These are phyloP conservation scores for Mortierella sp. DNA, from an alignment of 371 early-diverging fungal genomes.

Conservation along the genomic window DNA sequence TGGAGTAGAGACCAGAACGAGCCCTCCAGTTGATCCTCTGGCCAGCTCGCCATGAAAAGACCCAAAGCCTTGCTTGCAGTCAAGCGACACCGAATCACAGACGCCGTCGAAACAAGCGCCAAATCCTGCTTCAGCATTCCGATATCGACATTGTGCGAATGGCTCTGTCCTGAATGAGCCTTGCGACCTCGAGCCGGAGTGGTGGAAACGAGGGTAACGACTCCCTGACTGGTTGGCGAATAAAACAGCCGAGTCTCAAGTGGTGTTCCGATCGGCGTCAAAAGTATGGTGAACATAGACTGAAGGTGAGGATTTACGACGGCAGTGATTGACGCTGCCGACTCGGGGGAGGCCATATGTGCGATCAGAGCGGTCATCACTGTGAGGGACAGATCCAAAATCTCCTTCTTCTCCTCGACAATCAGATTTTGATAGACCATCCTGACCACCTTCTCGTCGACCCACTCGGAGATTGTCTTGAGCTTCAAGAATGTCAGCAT, in stretches of 20 bases:
- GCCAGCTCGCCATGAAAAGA: constrained; percentile 76
- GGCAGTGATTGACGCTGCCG: constrained; percentile 21
- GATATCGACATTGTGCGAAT: constrained; percentile 82
- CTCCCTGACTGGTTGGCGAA: constrained; percentile 64
- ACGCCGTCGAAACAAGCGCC: constrained; percentile 80
- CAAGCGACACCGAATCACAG: constrained; percentile 87
- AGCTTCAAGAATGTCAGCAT: constrained; percentile 83
- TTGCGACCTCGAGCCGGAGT: constrained; percentile 34
- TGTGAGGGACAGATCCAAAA: constrained; percentile 73
- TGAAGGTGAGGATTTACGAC: constrained; percentile 37
- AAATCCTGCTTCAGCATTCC: constrained; percentile 95
- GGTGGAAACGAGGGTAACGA: constrained; percentile 7
- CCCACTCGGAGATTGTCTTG: constrained; percentile 77
- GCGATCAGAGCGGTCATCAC: constrained; percentile 79
- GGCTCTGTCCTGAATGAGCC: constrained; percentile 30
- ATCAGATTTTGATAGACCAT: constrained; percentile 92
- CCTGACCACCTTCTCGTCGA: constrained; percentile 80
- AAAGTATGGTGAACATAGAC: constrained; percentile 61
- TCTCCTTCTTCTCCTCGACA: constrained; percentile 83
- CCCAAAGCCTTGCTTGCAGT: constrained; percentile 87
- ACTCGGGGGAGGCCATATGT: constrained; percentile 29
- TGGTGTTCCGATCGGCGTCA: constrained; percentile 87
- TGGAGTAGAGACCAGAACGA: constrained; percentile 53
- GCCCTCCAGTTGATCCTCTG: constrained; percentile 61
- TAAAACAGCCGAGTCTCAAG: constrained; percentile 79